These are phyloP conservation scores for Lotmaria passim DNA, from an alignment of 208 protist species.

Conservation along the genomic window DNA sequence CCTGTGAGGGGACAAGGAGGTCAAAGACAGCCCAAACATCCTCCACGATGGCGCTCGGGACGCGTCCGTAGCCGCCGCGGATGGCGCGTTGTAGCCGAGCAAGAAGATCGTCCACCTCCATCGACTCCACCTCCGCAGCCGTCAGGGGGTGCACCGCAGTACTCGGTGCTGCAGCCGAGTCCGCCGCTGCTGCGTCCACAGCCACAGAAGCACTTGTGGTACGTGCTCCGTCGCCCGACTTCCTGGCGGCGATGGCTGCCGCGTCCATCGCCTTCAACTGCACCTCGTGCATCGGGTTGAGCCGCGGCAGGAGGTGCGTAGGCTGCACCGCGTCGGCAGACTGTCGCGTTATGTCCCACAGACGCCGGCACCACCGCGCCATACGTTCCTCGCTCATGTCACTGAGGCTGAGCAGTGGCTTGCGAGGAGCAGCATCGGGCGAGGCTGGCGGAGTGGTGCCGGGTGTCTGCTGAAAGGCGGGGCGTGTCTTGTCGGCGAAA, in stretches of 20 bases:
- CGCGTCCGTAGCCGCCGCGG: slow-evolving; percentile 43
- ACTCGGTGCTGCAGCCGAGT: neutral
- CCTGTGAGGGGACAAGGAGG: slow-evolving; percentile 51
- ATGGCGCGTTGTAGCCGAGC: slow-evolving; percentile 42
- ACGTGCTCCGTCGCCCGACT: neutral
- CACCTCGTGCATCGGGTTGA: slow-evolving; percentile 17
- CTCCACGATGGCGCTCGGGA: slow-evolving; percentile 65
- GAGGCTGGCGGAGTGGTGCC: neutral
- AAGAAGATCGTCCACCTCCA: slow-evolving; percentile 30
- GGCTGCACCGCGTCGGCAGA: slow-evolving; percentile 4
- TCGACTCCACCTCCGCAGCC: slow-evolving; percentile 9
- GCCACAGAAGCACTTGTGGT: neutral
- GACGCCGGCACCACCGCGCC: slow-evolving; percentile 66
- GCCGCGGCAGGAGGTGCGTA: slow-evolving; percentile 9
- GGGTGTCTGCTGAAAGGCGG: neutral
- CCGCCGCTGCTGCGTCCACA: neutral
- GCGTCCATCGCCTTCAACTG: slow-evolving; percentile 11
- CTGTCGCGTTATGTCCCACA: slow-evolving; percentile 58
- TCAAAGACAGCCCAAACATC: slow-evolving; percentile 75
- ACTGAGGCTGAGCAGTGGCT: neutral
- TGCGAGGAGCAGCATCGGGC: neutral
- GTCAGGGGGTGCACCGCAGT: neutral
- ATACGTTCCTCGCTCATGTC: slow-evolving; percentile 60
- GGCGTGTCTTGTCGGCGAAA: neutral
- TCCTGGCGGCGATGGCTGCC: neutral